Conservation (phyloP, 495 filamentous ascomycete genomes). For the Hypoxylon perforatum region DNA sequence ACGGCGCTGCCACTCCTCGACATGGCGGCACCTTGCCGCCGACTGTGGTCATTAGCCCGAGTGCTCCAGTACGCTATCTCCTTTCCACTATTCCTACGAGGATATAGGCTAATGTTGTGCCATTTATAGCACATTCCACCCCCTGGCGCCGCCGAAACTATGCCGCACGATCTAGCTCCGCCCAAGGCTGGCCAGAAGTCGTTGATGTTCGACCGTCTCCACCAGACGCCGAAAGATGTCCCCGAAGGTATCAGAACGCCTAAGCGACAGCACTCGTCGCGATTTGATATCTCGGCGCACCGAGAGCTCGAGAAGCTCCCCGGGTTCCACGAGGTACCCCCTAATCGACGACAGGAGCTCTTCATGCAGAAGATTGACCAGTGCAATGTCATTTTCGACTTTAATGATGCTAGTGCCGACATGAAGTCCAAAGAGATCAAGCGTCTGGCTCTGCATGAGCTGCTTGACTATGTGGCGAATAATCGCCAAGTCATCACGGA, state of each 20-base stretch:
- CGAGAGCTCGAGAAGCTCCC: conserved; percentile 96
- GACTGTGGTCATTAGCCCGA: conserved; percentile 95
- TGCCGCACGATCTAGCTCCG: conserved; percentile 97
- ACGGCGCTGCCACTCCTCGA: conserved; percentile 74
- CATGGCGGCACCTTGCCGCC: conserved; percentile 76
- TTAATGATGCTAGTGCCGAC: conserved; percentile 97
- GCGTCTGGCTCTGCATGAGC: conserved; percentile 92
- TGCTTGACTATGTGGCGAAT: conserved; percentile 98
- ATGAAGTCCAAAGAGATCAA: conserved; percentile 99
- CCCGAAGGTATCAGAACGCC: conserved; percentile 95
- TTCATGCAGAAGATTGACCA: conserved; percentile 99
- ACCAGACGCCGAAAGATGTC: conserved; percentile 93
- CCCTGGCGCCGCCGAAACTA: conserved; percentile 93
- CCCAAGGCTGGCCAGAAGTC: conserved; percentile 89
- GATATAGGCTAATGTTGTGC: conserved; percentile 12
- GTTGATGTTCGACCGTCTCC: conserved; percentile 87
- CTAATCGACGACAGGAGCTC: conserved; percentile 92
- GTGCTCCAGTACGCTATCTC: conserved; percentile 79
- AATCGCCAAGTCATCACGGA: conserved; percentile 98
- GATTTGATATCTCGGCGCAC: conserved; percentile 97
- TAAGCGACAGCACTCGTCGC: conserved; percentile 94
- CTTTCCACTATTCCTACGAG: conserved; percentile 10
- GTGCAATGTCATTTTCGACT: conserved; percentile 99
- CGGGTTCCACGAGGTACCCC: conserved; percentile 98
- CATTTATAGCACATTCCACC: conserved; percentile 86